A percentile compares a stretch with the other conserved stretches of the same genome.
phyloP scores from a whole-genome alignment of 1,139 yeast species.

The Suhomyces yuchorum region DNA sequence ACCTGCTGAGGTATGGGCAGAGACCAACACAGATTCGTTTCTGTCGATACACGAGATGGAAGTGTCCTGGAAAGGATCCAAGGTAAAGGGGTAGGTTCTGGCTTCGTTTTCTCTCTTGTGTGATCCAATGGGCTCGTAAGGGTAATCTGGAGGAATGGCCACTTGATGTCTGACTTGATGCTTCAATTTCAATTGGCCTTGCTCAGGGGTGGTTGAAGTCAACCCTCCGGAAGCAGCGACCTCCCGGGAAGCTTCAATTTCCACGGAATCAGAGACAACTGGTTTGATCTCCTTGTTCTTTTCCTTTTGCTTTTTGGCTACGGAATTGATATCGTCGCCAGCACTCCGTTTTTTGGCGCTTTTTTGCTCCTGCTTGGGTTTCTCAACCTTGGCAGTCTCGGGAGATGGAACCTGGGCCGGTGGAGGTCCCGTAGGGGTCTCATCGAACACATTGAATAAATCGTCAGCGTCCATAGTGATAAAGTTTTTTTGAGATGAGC shows the following conservation, averaged over 20 bases:
- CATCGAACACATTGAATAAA: slow-evolving; percentile 69
- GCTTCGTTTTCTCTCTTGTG: slow-evolving; percentile 78
- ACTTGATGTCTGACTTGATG: slow-evolving; percentile 98
- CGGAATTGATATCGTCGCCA: slow-evolving; percentile 13
- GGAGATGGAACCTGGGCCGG: slow-evolving; percentile 20
- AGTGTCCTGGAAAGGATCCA: slow-evolving; percentile 96
- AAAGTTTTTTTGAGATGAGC: slow-evolving; percentile 11
- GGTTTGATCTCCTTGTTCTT: slow-evolving; percentile 47
- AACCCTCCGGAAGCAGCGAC: slow-evolving; percentile 80
- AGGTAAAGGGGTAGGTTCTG: slow-evolving; percentile 82
- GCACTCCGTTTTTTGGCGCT: slow-evolving; percentile 18
- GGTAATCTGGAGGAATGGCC: slow-evolving; percentile 89
- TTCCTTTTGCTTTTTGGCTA: slow-evolving; percentile 12
- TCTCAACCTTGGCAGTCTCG: slow-evolving; percentile 11
- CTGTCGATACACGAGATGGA: slow-evolving; percentile 93
- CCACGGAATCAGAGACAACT: slow-evolving; percentile 85
- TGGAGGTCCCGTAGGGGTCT: slow-evolving; percentile 49
- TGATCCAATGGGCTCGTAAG: slow-evolving; percentile 83
- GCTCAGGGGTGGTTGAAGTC: slow-evolving; percentile 36
- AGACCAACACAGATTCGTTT: slow-evolving; percentile 92
- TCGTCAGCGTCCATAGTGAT: slow-evolving; percentile 48
- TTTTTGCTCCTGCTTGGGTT: slow-evolving; percentile 2
- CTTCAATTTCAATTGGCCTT: slow-evolving; percentile 64
- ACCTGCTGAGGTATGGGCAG: slow-evolving; percentile 99
- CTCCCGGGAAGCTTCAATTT: slow-evolving; percentile 88